phyloP scores from a whole-genome alignment of 1,284 basidiomycete genomes.

The Wallemia mellicola region DNA sequence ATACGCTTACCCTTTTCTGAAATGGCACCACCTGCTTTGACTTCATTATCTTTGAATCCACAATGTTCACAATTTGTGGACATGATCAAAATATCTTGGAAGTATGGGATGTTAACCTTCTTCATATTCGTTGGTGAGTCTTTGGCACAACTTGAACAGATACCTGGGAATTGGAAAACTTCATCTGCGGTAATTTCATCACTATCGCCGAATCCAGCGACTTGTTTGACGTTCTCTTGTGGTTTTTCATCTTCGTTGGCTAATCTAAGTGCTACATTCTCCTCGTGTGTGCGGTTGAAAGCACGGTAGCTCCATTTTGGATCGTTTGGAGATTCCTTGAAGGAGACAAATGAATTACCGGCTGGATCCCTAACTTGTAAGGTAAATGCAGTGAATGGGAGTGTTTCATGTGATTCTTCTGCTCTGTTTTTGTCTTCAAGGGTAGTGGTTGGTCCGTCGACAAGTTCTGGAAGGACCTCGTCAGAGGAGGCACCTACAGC shows the following conservation, averaged over 20 bases:
- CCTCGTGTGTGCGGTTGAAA: conserved; percentile 51
- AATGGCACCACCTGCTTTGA: conserved; percentile 77
- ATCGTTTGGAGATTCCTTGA: conserved; percentile 36
- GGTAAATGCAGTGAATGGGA: conserved; percentile 43
- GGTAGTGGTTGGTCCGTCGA: not conserved
- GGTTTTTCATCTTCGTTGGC: conserved; percentile 15
- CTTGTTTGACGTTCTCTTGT: conserved; percentile 5
- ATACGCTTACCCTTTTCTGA: conserved; percentile 60
- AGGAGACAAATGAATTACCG: conserved; percentile 85
- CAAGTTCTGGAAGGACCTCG: not conserved
- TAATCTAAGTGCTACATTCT: conserved; percentile 57
- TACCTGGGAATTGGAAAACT: conserved; percentile 60
- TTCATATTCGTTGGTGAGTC: conserved; percentile 74
- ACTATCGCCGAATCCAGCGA: conserved; percentile 10
- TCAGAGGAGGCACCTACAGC: conserved; percentile 39
- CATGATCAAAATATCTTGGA: conserved; percentile 95
- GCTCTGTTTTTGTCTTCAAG: conserved; percentile 11
- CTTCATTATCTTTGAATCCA: conserved; percentile 91
- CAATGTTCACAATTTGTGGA: conserved; percentile 85
- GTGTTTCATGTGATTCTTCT: conserved; percentile 12
- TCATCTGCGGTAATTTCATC: conserved; percentile 34
- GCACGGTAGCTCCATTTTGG: conserved; percentile 78
- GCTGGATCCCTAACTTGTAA: conserved; percentile 71
- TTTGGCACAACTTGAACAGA: conserved; percentile 67
- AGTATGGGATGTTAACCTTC: conserved; percentile 88